phyloP scores from a whole-genome alignment of 1,284 basidiomycete genomes.

The Paramarasmius palmivorus region DNA sequence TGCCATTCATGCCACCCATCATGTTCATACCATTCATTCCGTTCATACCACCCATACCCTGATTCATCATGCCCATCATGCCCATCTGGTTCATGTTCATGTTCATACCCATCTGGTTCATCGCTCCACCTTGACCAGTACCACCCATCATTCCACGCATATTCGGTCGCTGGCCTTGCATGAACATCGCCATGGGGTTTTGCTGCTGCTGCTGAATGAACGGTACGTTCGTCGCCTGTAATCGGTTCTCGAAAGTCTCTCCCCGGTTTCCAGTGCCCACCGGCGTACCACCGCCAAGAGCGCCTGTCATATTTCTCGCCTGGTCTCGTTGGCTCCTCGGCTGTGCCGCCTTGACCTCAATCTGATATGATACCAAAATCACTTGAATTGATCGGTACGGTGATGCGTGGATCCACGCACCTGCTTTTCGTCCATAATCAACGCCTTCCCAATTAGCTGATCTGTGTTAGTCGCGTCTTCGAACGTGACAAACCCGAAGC shows the following conservation, averaged over 20 bases:
- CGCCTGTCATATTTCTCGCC: conserved; percentile 29
- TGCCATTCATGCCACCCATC: conserved; percentile 16
- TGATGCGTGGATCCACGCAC: conserved; percentile 33
- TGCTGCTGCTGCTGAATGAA: conserved; percentile 31
- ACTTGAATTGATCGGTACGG: no score
- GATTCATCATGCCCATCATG: conserved; percentile 27
- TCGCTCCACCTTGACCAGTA: conserved; percentile 33
- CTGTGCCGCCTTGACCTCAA: conserved; percentile 86
- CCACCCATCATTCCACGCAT: conserved; percentile 41
- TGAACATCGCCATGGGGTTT: conserved; percentile 51
- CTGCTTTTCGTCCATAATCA: conserved; percentile 80
- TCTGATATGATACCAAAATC: conserved; percentile 43
- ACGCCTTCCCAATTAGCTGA: conserved; percentile 66
- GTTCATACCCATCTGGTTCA: conserved; percentile 44
- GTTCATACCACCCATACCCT: conserved; percentile 40
- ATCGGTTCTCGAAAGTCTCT: conserved; percentile 17
- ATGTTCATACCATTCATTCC: conserved; percentile 33
- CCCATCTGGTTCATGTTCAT: conserved; percentile 41
- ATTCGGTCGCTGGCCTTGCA: conserved; percentile 58
- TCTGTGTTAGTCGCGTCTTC: conserved; percentile 76
- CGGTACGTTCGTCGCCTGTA: conserved; percentile 28
- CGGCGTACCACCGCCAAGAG: neutral
- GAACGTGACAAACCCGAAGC: conserved; percentile 94
- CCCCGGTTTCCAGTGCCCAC: conserved; percentile 3
- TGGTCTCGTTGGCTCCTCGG: conserved; percentile 71